These are phyloP conservation scores for Botrytis deweyae DNA, from an alignment of 2,329 filamentous ascomycete species.

Conservation along the genomic window DNA sequence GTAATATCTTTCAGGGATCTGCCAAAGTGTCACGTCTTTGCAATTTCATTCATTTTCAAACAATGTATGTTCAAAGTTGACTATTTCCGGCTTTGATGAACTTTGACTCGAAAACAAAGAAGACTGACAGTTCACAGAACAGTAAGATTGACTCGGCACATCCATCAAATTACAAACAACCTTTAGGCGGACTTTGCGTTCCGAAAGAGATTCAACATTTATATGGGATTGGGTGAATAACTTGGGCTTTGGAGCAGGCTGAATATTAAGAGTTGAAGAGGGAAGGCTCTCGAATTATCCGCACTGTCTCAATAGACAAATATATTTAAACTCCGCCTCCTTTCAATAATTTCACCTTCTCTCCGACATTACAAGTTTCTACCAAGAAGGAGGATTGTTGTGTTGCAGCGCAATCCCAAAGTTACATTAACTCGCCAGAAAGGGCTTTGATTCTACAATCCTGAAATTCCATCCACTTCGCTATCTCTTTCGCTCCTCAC, in stretches of 20 bases:
- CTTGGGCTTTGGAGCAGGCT: neutral
- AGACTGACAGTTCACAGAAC: conserved; percentile 18
- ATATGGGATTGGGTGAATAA: conserved; percentile 9
- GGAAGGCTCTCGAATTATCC: neutral
- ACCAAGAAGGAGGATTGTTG: neutral
- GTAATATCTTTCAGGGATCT: conserved; percentile 36
- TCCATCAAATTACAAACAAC: neutral
- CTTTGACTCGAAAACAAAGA: conserved; percentile 16
- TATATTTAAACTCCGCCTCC: neutral
- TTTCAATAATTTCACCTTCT: neutral
- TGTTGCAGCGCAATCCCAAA: neutral
- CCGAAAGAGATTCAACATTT: conserved; percentile 10
- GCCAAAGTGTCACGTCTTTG: conserved; percentile 39
- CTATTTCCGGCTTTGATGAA: conserved; percentile 16
- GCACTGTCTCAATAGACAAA: conserved; percentile 2
- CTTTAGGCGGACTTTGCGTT: conserved; percentile 1
- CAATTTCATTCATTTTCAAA: conserved; percentile 35
- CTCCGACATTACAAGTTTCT: neutral
- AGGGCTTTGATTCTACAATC: conserved; percentile 8
- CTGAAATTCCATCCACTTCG: conserved; percentile 2
- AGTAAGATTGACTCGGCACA: neutral
- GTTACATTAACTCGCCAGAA: neutral
- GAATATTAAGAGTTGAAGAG: conserved; percentile 2
- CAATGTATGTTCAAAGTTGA: conserved; percentile 31
- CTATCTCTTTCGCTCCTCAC: neutral